phyloP scores from a whole-genome alignment of 2,329 filamentous ascomycete genomes.

The Xylaria sp. region DNA sequence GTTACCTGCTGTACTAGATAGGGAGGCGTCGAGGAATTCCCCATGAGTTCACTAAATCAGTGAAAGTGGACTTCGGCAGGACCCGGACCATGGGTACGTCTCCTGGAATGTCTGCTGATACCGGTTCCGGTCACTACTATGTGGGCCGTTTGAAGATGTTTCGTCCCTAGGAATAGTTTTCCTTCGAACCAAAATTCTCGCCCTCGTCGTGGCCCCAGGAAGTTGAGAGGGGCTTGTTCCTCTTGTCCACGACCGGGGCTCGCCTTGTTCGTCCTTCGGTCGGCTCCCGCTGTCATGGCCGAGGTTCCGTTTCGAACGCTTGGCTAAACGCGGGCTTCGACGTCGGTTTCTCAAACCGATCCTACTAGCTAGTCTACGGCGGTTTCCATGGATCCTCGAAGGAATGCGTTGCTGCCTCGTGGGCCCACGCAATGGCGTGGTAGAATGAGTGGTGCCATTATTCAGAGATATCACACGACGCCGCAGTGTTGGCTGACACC shows the following conservation, averaged over 20 bases:
- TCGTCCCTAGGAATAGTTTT: conserved; percentile 16
- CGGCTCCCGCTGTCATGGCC: background rate
- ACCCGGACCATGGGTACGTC: conserved; percentile 18
- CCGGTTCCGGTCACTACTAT: conserved; percentile 25
- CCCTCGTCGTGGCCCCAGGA: background rate
- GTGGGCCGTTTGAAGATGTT: conserved; percentile 29
- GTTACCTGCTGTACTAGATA: background rate
- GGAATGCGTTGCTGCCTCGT: conserved; percentile 9
- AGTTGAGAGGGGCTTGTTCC: conserved; percentile 1
- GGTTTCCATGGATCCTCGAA: conserved; percentile 9
- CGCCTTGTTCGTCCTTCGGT: conserved; percentile 3
- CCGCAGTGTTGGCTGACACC: background rate
- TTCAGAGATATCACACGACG: conserved; percentile 26
- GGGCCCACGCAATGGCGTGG: conserved; percentile 26
- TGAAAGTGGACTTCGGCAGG: conserved; percentile 20
- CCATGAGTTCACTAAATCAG: background rate
- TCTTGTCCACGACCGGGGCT: conserved; percentile 13
- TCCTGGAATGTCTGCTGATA: conserved; percentile 24
- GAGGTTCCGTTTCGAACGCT: conserved; percentile 6
- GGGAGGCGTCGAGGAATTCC: background rate
- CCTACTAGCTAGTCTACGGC: conserved; percentile 5
- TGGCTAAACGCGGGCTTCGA: conserved; percentile 6
- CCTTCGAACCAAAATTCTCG: conserved; percentile 8
- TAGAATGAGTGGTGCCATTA: conserved; percentile 23
- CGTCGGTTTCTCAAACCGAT: conserved; percentile 10